These are phyloP conservation scores for Apiospora phragmitis DNA, from an alignment of 2,329 filamentous ascomycete genomes.

Conservation along the genomic window DNA sequence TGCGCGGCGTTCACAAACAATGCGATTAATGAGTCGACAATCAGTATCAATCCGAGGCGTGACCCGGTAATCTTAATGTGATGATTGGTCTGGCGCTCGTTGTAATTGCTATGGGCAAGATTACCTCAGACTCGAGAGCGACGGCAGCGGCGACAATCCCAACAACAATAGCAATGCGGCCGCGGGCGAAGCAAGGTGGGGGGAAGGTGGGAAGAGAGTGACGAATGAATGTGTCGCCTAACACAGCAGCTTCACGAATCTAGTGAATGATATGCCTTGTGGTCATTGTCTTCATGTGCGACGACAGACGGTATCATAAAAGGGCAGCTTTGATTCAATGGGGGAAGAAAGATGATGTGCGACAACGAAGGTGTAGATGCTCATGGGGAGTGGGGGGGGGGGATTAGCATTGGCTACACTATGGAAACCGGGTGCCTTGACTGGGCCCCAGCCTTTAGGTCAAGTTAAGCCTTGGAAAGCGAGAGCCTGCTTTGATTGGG, in stretches of 20 bases:
- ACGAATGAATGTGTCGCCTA: not conserved
- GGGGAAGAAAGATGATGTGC: not conserved
- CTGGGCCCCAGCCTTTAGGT: not conserved
- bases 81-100: not conserved
- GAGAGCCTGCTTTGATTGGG: not conserved
- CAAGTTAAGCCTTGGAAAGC: not conserved
- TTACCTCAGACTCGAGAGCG: too few relatives aligned
- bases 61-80: not conserved
- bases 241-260: not conserved
- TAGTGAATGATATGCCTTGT: not conserved
- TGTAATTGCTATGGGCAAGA: not conserved
- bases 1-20: not conserved
- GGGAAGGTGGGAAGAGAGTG: not conserved
- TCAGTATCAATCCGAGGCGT: not conserved
- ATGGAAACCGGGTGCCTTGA: slow-evolving; percentile 1
- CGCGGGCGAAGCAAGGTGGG: not conserved
- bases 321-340: not conserved
- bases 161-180: not conserved
- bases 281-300: slow-evolving; percentile 3
- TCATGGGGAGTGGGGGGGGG: too few relatives aligned
- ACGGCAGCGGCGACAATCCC: not conserved
- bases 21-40: slow-evolving; percentile 7
- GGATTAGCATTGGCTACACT: not conserved
- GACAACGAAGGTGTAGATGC: slow-evolving; percentile 9
- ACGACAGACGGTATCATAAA: not conserved